phyloP scores from a whole-genome alignment of 2,329 filamentous ascomycete genomes.

The Pyrenochaeta sp. region DNA sequence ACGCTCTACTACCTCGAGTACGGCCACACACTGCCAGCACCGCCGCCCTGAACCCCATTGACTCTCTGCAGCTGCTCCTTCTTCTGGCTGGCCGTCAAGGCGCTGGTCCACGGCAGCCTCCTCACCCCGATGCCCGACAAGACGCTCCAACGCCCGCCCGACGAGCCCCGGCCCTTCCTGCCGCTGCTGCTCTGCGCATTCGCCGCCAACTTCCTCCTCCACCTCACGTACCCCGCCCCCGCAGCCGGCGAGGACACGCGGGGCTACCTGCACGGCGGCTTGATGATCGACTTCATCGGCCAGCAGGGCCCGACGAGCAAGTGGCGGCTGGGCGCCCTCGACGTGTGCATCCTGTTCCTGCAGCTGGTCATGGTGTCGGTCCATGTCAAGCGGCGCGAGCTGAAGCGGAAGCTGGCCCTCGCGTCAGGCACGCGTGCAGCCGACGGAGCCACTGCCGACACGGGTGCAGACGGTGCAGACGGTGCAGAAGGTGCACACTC shows the following conservation, averaged over 20 bases:
- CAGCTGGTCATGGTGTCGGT: slow-evolving; percentile 66
- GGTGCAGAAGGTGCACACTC: no score
- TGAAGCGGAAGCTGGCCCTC: slow-evolving; percentile 49
- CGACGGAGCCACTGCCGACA: slow-evolving; percentile 14
- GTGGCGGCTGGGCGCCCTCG: slow-evolving; percentile 60
- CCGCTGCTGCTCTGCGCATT: slow-evolving; percentile 63
- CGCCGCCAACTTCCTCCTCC: slow-evolving; percentile 63
- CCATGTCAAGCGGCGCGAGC: slow-evolving; percentile 59
- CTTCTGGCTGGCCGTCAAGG: slow-evolving; percentile 62
- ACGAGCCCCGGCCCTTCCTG: slow-evolving; percentile 61
- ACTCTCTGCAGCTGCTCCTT: slow-evolving; percentile 61
- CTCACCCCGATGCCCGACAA: slow-evolving; percentile 66
- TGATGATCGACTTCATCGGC: slow-evolving; percentile 71
- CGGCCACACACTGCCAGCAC: slow-evolving; percentile 26
- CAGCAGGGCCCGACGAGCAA: slow-evolving; percentile 65
- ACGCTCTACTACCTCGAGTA: slow-evolving; percentile 71
- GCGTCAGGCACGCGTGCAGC: slow-evolving; percentile 10
- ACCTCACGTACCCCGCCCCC: slow-evolving; percentile 52
- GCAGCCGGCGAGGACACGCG: slow-evolving; percentile 56
- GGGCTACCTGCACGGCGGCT: slow-evolving; percentile 66
- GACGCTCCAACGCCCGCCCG: slow-evolving; percentile 53
- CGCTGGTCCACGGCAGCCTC: slow-evolving; percentile 63
- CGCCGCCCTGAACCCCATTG: slow-evolving; percentile 15
- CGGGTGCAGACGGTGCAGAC: slow-evolving; percentile 9
- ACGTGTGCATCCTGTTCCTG: slow-evolving; percentile 61